phyloP scores from a whole-genome alignment of 192 early-diverging fungal species.

The Mortierella alpina region DNA sequence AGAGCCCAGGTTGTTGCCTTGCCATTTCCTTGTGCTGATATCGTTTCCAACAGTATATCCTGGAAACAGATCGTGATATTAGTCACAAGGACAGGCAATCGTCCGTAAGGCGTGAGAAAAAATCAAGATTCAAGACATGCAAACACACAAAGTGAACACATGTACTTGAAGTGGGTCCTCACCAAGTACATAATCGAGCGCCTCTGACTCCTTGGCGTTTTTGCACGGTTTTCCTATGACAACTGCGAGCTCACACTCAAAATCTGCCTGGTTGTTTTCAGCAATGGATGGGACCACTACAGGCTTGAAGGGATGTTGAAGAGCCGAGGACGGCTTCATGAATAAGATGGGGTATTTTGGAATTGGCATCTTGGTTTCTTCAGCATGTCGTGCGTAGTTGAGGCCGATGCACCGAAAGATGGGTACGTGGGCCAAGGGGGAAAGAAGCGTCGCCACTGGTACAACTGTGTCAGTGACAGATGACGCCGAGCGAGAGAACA shows the following conservation, averaged over 20 bases:
- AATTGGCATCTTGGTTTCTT: constrained; percentile 61
- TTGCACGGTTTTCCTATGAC: constrained; percentile 69
- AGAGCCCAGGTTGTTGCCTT: constrained; percentile 52
- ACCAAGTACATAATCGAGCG: constrained; percentile 64
- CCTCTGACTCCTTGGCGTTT: constrained; percentile 59
- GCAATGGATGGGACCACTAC: constrained; percentile 62
- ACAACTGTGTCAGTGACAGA: constrained; percentile 53
- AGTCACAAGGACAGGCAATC: too few species aligned
- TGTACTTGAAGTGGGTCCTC: neutral
- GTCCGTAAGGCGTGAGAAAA: neutral
- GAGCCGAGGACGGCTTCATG: constrained; percentile 60
- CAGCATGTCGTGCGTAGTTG: constrained; percentile 69
- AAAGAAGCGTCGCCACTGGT: constrained; percentile 53
- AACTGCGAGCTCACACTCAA: constrained; percentile 71
- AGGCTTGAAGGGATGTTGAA: constrained; percentile 57
- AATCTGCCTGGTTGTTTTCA: constrained; percentile 66
- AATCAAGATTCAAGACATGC: neutral
- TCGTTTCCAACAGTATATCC: constrained; percentile 72
- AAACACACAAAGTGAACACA: neutral
- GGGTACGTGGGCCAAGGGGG: constrained; percentile 56
- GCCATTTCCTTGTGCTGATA: constrained; percentile 70
- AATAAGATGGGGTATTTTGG: constrained; percentile 68
- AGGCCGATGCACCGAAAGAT: constrained; percentile 67
- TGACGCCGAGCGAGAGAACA: constrained; percentile 30
- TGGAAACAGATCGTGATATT: constrained; percentile 16